Conservation (phyloP, 176 grass and related monocot genomes). For the Saccharum spontaneum region DNA sequence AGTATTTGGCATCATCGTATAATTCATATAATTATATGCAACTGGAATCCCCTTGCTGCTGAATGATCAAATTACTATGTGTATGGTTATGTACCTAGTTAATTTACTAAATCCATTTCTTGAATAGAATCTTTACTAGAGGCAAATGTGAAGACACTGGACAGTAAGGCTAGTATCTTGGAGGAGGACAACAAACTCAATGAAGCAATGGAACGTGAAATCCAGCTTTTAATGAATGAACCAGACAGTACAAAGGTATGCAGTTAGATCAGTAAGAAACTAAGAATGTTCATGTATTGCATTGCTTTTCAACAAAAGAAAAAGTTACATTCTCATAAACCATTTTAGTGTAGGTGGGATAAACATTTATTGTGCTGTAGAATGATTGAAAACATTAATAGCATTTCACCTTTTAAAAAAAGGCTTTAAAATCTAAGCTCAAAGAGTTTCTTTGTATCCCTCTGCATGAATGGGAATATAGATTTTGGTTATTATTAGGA, state of each 20-base stretch:
- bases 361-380: neutral
- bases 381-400: neutral
- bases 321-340: neutral
- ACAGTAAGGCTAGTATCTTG: conserved; percentile 44
- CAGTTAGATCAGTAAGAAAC: conserved; percentile 29
- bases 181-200: conserved; percentile 57
- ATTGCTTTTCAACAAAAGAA: neutral
- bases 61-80: neutral
- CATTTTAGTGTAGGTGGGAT: conserved; percentile 4
- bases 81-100: neutral
- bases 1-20: neutral
- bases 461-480: neutral
- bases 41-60: neutral
- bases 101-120: neutral
- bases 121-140: conserved; percentile 59
- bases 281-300: conserved; percentile 1
- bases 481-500: neutral
- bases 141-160: conserved; percentile 46
- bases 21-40: neutral
- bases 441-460: neutral
- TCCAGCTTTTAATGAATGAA: conserved; percentile 51
- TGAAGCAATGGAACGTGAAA: conserved; percentile 61
- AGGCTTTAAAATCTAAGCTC: neutral
- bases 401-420: neutral
- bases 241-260: conserved; percentile 55